Evolutionary conservation across 768 basidiomycete species (phyloP).

Genomic region (Postia placenta): DNA sequence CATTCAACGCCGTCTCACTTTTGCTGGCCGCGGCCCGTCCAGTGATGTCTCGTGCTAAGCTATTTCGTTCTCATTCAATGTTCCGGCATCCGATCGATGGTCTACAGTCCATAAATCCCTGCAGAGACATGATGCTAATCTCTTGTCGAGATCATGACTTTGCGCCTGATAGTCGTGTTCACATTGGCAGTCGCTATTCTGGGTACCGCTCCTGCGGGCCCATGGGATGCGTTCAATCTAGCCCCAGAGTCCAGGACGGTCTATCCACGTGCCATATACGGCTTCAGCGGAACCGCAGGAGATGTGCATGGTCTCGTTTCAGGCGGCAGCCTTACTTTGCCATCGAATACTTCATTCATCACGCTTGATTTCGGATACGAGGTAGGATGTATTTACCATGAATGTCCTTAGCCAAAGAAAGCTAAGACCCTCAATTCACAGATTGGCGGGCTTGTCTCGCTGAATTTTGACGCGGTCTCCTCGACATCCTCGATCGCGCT

Average conservation of each 20-base stretch:
- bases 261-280: conserved; percentile 35
- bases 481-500: conserved; percentile 36
- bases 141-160: too few relatives aligned
- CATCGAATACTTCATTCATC: conserved; percentile 37
- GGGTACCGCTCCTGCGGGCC: conserved; percentile 35
- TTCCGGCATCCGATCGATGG: too few relatives aligned
- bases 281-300: conserved; percentile 28
- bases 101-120: too few relatives aligned
- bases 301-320: conserved; percentile 28
- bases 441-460: conserved; percentile 49
- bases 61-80: too few relatives aligned
- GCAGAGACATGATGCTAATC: too few relatives aligned
- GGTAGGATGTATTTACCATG: too few relatives aligned
- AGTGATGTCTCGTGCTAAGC: too few relatives aligned
- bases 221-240: conserved; percentile 49
- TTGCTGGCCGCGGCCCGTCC: too few relatives aligned
- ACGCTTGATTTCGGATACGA: conserved; percentile 52
- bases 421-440: conserved; percentile 14
- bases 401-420: too few relatives aligned
- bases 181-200: too few relatives aligned
- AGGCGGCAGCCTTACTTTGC: conserved; percentile 32
- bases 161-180: too few relatives aligned
- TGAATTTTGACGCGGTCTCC: conserved; percentile 34
- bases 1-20: too few relatives aligned
- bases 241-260: conserved; percentile 44